Conservation (phyloP, 176 grass and related monocot species). For the Neostapfia colusana region DNA sequence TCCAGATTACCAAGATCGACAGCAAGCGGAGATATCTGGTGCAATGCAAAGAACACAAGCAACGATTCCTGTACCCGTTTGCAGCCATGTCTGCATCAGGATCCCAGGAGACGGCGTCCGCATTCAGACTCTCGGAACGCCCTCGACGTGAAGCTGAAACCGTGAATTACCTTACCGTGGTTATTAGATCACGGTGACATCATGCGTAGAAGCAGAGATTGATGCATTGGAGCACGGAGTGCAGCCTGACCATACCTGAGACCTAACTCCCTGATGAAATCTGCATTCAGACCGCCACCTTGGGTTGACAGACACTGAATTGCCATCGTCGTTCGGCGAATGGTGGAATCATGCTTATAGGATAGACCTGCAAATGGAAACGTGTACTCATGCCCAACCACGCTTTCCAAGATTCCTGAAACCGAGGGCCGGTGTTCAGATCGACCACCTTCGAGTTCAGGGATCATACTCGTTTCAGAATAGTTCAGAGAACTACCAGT, state of each 20-base stretch:
- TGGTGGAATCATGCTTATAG: slow-evolving; percentile 11
- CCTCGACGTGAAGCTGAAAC: slow-evolving; percentile 31
- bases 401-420: slow-evolving; percentile 40
- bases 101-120: slow-evolving; percentile 23
- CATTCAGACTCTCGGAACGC: slow-evolving; percentile 5
- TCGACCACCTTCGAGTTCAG: slow-evolving; percentile 16
- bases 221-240: slow-evolving; percentile 26
- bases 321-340: slow-evolving; percentile 28
- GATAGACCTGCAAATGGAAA: slow-evolving; percentile 26
- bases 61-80: slow-evolving; percentile 42
- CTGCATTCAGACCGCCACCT: slow-evolving; percentile 34
- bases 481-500: neutral
- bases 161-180: slow-evolving; percentile 2
- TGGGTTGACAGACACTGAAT: slow-evolving; percentile 25
- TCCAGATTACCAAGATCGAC: slow-evolving; percentile 6
- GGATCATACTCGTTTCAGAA: neutral
- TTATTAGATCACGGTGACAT: slow-evolving; percentile 40
- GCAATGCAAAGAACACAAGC: neutral
- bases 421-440: slow-evolving; percentile 13
- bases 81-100: slow-evolving; percentile 34
- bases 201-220: neutral
- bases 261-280: slow-evolving; percentile 24
- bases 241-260: slow-evolving; percentile 40
- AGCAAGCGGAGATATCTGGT: slow-evolving; percentile 10
- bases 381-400: slow-evolving; percentile 40